These are phyloP conservation scores for Panaeolus papilionaceus DNA, from an alignment of 768 basidiomycete species.

Conservation along the genomic window DNA sequence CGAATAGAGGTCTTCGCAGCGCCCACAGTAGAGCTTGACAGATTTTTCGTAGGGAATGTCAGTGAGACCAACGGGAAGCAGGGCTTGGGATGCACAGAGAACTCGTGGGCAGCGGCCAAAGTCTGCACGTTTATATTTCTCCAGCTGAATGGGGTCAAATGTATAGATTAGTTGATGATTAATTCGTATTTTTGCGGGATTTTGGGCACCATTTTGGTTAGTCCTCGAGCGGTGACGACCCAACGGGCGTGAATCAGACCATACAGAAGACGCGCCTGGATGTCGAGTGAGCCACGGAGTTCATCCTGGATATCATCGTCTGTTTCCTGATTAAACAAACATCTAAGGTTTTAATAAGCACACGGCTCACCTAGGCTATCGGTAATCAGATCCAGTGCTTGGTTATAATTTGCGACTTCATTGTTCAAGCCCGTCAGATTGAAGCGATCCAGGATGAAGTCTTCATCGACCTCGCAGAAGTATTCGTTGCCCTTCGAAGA, in stretches of 20 bases:
- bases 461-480: constrained; percentile 99
- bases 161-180: neutral
- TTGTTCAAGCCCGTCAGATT: constrained; percentile 97
- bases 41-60: constrained; percentile 99
- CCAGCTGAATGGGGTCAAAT: constrained; percentile 57
- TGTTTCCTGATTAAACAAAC: constrained; percentile 31
- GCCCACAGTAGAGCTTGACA: constrained; percentile 97
- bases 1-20: constrained; percentile 98
- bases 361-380: constrained; percentile 82
- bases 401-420: constrained; percentile 93
- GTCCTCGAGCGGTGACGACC: constrained; percentile 93
- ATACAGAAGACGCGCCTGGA: constrained; percentile 92
- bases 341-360: neutral
- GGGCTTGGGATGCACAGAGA: constrained; percentile 91
- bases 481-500: constrained; percentile 99
- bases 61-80: constrained; percentile 95
- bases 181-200: neutral
- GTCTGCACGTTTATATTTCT: constrained; percentile 98
- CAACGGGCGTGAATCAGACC: constrained; percentile 97
- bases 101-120: constrained; percentile 99
- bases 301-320: constrained; percentile 97
- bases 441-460: constrained; percentile 98
- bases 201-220: constrained; percentile 89
- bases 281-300: constrained; percentile 88
- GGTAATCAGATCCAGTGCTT: constrained; percentile 95